Evolutionary conservation across 2,329 filamentous ascomycete genomes (phyloP), one percentile per base, ranked within the genome.

Genomic region (Phialemonium atrogriseum): DNA sequence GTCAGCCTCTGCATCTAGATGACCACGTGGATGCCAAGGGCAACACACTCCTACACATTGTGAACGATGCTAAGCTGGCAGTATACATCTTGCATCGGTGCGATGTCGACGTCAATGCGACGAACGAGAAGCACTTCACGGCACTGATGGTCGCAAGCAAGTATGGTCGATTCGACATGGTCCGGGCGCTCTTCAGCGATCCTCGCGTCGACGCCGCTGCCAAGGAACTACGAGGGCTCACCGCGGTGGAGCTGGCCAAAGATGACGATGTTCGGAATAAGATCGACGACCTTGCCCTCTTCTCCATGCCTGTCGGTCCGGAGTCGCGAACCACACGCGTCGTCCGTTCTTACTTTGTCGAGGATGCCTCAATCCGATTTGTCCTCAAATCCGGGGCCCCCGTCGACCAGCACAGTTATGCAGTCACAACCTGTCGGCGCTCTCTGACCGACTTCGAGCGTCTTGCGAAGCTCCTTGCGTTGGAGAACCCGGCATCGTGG

Each of bases 71-170:
- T 7, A 71, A 78, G 34, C 68, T 96, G 28, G 84, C 85, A 2
- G 52, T 78, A 33, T 73, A 75, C 37, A 81, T 96, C 24, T 64
- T 98, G 21, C 73, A 83, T 34, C 73, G 80, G 37, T 94, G 88
- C 57, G 91, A 98, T 45, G 82, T 87, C n/a, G 87, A 98, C 50
- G 84, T 89, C 34, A 98, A 98, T 57, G 88, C 89, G 7, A 83
- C 80, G 7, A 98, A 98, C 50, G 88, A 96, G 46, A 94, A 86
- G 60, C 81, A 77, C 28, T 96, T 98, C 51, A 98, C 93, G 0
- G 80, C 91, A 2, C 66, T 98, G 35, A 98, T 98, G 91, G 83
- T 98, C 40, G 89, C 89, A 7, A 96, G 89, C 70, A 98, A 98
- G 55, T 98, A 96, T 51, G 91, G 91, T 20, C 77, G 91, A 40